Percentiles rank a stretch among this genome's conserved stretches.
Conservation (phyloP, 257 asterid species). For the Forsythia viridissima region DNA sequence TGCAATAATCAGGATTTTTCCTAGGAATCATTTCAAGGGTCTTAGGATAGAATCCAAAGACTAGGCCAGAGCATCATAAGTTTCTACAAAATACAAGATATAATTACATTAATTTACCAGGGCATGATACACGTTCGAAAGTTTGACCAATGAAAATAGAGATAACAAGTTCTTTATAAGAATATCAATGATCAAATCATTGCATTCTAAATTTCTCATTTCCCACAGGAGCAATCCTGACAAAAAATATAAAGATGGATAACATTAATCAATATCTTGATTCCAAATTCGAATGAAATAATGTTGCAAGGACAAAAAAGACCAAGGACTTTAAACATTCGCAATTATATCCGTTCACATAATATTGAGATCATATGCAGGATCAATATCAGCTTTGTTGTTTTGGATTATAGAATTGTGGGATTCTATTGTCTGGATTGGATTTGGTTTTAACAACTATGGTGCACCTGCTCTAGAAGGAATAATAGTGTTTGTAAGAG, state of each 20-base stretch:
- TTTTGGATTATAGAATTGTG: background rate
- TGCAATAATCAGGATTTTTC: background rate
- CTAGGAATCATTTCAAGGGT: background rate
- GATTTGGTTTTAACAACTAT: background rate
- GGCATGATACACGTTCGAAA: background rate
- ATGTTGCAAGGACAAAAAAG: background rate
- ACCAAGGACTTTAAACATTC: background rate
- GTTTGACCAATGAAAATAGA: background rate
- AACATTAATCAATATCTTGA: background rate
- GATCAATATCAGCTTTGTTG: background rate
- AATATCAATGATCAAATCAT: background rate
- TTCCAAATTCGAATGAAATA: background rate
- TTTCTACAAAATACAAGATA: background rate
- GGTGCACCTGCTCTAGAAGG: background rate
- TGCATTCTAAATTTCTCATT: background rate
- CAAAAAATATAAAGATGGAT: background rate
- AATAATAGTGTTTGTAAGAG: background rate
- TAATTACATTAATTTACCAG: background rate
- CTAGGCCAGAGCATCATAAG: background rate
- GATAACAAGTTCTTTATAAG: background rate
- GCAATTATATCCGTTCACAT: background rate
- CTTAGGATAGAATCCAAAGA: background rate
- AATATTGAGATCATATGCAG: background rate
- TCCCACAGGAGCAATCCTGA: slow-evolving; percentile 1
- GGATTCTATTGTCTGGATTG: background rate